A percentile compares a stretch with the other conserved stretches of the same genome.
These are phyloP conservation scores for Yamadazyma siamensis DNA, from an alignment of 1,139 yeast genomes.

Conservation along the genomic window DNA sequence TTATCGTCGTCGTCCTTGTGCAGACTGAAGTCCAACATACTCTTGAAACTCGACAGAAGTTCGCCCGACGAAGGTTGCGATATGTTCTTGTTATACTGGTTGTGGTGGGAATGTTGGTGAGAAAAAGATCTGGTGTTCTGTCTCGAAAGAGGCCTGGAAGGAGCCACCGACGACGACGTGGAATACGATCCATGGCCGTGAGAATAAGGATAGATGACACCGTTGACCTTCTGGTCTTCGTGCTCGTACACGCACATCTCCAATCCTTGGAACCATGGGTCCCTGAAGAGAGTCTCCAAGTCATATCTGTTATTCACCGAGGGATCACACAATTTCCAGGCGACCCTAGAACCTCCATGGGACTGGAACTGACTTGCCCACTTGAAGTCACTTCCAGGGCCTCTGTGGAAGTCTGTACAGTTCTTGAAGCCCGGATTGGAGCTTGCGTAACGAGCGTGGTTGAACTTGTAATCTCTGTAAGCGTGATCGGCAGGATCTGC, in stretches of 20 bases:
- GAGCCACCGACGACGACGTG: conserved; percentile 19
- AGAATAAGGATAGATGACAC: conserved; percentile 27
- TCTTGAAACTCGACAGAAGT: conserved; percentile 28
- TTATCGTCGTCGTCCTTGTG: conserved; percentile 14
- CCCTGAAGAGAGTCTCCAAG: conserved; percentile 50
- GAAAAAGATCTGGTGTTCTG: conserved; percentile 22
- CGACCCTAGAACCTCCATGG: conserved; percentile 61
- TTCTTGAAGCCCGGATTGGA: conserved; percentile 55
- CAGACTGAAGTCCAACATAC: conserved; percentile 37
- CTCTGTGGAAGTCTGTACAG: conserved; percentile 41
- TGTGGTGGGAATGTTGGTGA: conserved; percentile 9
- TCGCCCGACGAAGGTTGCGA: no score
- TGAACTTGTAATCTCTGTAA: conserved; percentile 55
- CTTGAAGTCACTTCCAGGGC: conserved; percentile 68
- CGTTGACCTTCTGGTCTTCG: conserved; percentile 44
- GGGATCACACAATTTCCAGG: conserved; percentile 76
- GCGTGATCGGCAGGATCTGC: conserved; percentile 51
- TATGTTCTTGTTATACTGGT: no score
- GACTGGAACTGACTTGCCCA: conserved; percentile 60
- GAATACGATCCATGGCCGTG: conserved; percentile 15
- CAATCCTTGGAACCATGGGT: conserved; percentile 60
- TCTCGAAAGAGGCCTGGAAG: conserved; percentile 35
- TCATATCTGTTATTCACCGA: conserved; percentile 50
- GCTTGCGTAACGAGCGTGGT: conserved; percentile 47
- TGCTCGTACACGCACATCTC: conserved; percentile 62